phyloP scores from a whole-genome alignment of 805 yeast species.

The Candida nemodendra region DNA sequence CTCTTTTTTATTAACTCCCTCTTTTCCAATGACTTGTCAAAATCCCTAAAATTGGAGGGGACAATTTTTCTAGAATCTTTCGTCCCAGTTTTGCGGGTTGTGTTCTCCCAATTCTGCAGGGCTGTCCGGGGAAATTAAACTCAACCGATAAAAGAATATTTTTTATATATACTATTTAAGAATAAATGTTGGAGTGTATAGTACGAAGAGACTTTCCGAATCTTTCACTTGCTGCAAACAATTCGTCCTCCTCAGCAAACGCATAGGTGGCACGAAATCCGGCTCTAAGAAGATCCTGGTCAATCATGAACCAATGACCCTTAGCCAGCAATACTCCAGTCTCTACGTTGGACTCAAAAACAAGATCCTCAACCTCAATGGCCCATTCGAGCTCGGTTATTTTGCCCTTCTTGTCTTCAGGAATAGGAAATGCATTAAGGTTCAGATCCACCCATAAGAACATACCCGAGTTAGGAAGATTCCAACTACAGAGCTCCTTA shows the following conservation, averaged over 20 bases:
- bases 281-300: constrained; percentile 15
- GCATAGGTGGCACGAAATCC: constrained; percentile 36
- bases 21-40: neutral
- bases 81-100: constrained; percentile 10
- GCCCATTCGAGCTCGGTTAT: constrained; percentile 35
- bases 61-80: constrained; percentile 8
- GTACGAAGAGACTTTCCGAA: constrained; percentile 25
- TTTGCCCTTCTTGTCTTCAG: constrained; percentile 34
- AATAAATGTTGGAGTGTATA: constrained; percentile 12
- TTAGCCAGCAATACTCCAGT: constrained; percentile 30
- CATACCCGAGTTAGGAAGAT: constrained; percentile 46
- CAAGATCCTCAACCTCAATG: constrained; percentile 29
- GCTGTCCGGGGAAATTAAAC: neutral
- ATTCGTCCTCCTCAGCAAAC: constrained; percentile 26
- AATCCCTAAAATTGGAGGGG: neutral
- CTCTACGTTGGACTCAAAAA: constrained; percentile 25
- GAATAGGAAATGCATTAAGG: constrained; percentile 37
- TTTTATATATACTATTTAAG: no score
- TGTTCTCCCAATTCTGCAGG: neutral
- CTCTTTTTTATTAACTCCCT: neutral
- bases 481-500: constrained; percentile 38
- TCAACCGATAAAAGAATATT: neutral
- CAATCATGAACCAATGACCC: constrained; percentile 36
- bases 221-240: constrained; percentile 26
- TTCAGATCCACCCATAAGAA: constrained; percentile 43